Evolutionary conservation across 2,329 filamentous ascomycete genomes (phyloP), one percentile per base, ranked within the genome.

Genomic region (Rachicladosporium sp.): DNA sequence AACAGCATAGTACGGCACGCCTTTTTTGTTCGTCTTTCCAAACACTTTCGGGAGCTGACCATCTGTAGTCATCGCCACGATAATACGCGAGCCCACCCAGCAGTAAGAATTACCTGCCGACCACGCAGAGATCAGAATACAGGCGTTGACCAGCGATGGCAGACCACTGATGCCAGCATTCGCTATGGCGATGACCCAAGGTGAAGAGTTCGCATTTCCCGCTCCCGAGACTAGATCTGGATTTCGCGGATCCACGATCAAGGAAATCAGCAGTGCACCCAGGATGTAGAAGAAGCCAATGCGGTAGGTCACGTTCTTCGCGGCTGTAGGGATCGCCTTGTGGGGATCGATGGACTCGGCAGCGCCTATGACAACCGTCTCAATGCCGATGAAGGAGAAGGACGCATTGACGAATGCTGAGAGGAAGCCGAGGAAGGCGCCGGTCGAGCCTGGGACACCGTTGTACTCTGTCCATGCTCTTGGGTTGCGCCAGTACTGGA

Each of bases 121-220:
- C 61, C 69, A 71, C 1, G 78, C 79, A 10, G 76, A 80, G 7
- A 79, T 77, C 36, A 82, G 63, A 47, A 82, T 73, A 10, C 73
- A 74, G 15, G 70, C 78, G 52, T 83, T 83, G 61, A 82, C 78
- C 46, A 82, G 68, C 43, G 73, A 73, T 47, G 79, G 46, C 10
- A 82, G 68, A 1, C 69, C 70, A 1, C 56, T 53, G 35, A 83
- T 73, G 30, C 74, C 73, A 9, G 76, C 75, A 44, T 74, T 66
- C 41, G 70, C 60, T 45, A 76, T 74, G 11, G 73, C 72, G 46
- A 82, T 72, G 23, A 71, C 70, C 55, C 68, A 74, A 0, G 71
- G 71, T 5, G 15, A 19, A 19, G 15, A 19, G 5, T 19, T 19
- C 5, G 15, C 15, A 19, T 19, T 19, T 3, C 15, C 15, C 15